Base-by-base conservation (phyloP, 176 grass and related monocot genomes). In the Hyparrhenia diplandra region DNA sequence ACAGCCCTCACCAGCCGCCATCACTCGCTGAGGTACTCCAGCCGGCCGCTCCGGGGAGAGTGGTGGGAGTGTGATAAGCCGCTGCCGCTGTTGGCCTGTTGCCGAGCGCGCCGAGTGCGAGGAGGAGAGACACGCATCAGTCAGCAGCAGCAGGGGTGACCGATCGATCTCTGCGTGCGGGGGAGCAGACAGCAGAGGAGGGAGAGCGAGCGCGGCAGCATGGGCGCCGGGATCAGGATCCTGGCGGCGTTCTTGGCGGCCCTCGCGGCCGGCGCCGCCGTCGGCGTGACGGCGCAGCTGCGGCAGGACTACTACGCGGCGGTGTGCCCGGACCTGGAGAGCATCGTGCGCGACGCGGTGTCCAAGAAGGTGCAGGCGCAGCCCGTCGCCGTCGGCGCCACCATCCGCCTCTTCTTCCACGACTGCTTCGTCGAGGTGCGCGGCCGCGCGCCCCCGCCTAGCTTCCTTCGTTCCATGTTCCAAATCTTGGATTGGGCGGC, bases 351-450 rank as follows among this genome's bases (percentile, higher is more conserved):
- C 27, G 76, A 45, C 57, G 88, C 88, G 4, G 89, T 97, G 5
- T 25, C 89, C 25, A 75, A 88, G 77, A 97, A 97, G 80, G 74
- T 94, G 62, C 73, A 82, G 72, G 73, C 83, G 71, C 88, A 88
- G 40, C 29, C 68, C 40, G 62, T 94, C 65, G 32, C 94, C 77
- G 73, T 90, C 40, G 89, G 89, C 18, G 85, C 94, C 77, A 94
- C 92, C 5, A 10, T 97, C 29, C 94, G 94, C 82, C 89, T 97
- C 57, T 97, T 94, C 92, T 97, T 94, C 85, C 94, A 97, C 75
- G 92, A 94, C 72, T 97, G 94, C 87, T 92, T 97, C 74, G 94
- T 97, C 66, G 71, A 92, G 91, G 94, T 94, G 13, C 25, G 77
- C 41, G 11, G 11, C 51, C n/a, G n/a, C n/a, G n/a, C n/a, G n/a